Evolutionary conservation across 805 yeast genomes (phyloP), one percentile per base, ranked within the genome.

Genomic region (Yarrowia sp.): DNA sequence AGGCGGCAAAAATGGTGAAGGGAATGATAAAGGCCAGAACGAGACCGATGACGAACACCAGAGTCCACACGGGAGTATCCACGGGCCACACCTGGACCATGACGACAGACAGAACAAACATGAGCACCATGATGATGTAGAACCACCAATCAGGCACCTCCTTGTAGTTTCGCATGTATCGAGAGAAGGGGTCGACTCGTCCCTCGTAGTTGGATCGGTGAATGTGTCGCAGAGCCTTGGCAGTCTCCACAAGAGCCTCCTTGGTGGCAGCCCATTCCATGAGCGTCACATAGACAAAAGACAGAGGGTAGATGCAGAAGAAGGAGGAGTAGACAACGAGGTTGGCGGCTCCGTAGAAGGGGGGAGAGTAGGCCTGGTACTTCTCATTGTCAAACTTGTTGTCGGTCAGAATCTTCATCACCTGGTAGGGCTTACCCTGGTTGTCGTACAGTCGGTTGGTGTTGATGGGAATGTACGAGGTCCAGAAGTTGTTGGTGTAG

Each of bases 281-380:
- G 24, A 75, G 52, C 17, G 71, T 43, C n/a, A 74, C 52, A 72
- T 85, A 85, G 0, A 83, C 74, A 19, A 87, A 81, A 19, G 85
- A 80, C 71, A 86, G 82, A 10, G 90, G 88, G 71, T 85, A 85
- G 56, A 84, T 74, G 44, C 84, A 83, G 74, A 85, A 86, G 72
- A 79, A 82, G 0, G 87, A 83, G 17, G 90, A 89, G 72, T 86
- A 87, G 20, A 81, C 74, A 4, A 72, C 71, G 56, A 72, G 43
- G 55, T 67, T 64, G 42, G 71, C 90, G 9, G 91, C 90, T 40
- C 85, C 74, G 72, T 85, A 86, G 75, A 82, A 87, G 12, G 92
- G 91, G 14, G 91, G 89, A 0, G 91, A 87, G 76, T 88, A 88
- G 10, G 76, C 75, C 72, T 83, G 76, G 75, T 87, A 88, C 7